Base-by-base conservation (phyloP, 2,329 filamentous ascomycete species). In the Eutypella sp. region DNA sequence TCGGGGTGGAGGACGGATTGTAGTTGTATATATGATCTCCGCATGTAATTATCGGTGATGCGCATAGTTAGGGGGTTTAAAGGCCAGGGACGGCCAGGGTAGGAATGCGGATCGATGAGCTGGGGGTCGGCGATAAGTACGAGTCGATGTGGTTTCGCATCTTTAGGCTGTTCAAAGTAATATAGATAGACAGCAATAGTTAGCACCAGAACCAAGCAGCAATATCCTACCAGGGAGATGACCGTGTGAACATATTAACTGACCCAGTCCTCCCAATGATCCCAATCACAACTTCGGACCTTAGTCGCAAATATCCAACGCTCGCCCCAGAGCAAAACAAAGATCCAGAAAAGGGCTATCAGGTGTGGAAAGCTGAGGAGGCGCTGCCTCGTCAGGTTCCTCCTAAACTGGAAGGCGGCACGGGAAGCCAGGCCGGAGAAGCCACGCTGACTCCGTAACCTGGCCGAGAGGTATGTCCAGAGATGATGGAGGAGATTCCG, bases 181-280 rank as follows among this genome's bases (percentile, higher is more conserved):
- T 15, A 25, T 55, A 22, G 46, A 48, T 46, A 44, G 49, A 37
- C 23, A 46, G 24, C 34, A 23, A 44, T 33, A 47, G 31, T 40
- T 43, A 48, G 33, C 45, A 36, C 29, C 41, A 38, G 15, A 16
- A 16, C n/a, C 29, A 19, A 34, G 15, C 19, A 27, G 25, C 13
- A 7, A 29, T 29, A 29, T 29, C 25, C 7, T 29, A 29, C 7
- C 7, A 29, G 25, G 13, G 29, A 5, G 33, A 49, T 9, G n/a
- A 5, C 23, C 23, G 8, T 25, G 34, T 16, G 10, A 16, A 15
- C 47, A 40, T 36, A 42, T 31, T 58, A n/a, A n/a, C 79, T 61
- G 74, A 95, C 90, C 91, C 93, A 99, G 66, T 81, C 77, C 72
- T 99, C 93, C 93, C 93, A 99, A 34, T 78, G 79, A 29, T 80